Percentiles rank a stretch among this genome's conserved stretches.
Conservation (phyloP, 2,329 filamentous ascomycete genomes). For the Microcyclosporella mali region DNA sequence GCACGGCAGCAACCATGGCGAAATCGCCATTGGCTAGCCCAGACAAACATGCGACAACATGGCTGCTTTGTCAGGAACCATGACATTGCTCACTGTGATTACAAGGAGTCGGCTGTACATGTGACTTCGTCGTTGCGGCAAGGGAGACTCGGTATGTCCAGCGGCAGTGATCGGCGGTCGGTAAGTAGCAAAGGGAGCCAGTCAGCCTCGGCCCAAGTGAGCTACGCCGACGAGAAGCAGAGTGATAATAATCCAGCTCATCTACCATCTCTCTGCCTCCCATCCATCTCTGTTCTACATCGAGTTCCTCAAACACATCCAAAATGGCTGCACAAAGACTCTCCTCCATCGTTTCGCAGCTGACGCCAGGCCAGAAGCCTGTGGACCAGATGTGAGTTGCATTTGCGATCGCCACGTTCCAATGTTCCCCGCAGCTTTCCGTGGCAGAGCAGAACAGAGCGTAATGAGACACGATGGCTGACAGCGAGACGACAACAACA, state of each 20-base stretch:
- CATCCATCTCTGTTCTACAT: not conserved
- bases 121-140: not conserved
- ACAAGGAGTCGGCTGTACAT: not conserved
- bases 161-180: too few relatives aligned
- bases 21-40: too few relatives aligned
- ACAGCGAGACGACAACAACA: conserved; percentile 4
- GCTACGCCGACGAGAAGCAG: not conserved
- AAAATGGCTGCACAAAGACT: conserved; percentile 80
- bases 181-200: not conserved
- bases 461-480: conserved; percentile 69
- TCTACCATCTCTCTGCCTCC: not conserved
- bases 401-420: conserved; percentile 40
- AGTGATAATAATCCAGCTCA: not conserved
- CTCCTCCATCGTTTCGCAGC: conserved; percentile 78
- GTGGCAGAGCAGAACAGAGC: conserved; percentile 39
- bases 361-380: conserved; percentile 62
- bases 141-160: too few relatives aligned
- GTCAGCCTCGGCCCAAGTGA: not conserved
- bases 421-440: conserved; percentile 52
- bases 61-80: not conserved
- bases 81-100: not conserved
- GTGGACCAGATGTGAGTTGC: conserved; percentile 71
- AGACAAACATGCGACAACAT: too few relatives aligned
- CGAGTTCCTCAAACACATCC: conserved; percentile 11
- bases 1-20: too few relatives aligned